Evolutionary conservation across 257 asterid species (phyloP).

Genomic region (Schizonepeta tenuifolia): DNA sequence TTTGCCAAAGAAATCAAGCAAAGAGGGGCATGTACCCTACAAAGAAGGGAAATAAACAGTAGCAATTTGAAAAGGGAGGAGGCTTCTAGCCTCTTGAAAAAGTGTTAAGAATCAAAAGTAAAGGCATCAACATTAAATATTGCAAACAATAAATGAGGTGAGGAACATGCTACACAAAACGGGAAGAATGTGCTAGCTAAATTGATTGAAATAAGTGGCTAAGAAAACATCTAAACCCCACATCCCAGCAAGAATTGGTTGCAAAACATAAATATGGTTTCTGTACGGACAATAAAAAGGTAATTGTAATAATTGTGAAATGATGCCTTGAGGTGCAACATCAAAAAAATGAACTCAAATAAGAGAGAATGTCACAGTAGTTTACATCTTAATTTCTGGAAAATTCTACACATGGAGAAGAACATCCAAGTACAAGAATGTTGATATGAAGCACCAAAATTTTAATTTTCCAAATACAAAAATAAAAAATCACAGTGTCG

Average conservation of each 20-base stretch:
- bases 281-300: slow-evolving; percentile 25
- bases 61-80: slow-evolving; percentile 33
- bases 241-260: slow-evolving; percentile 32
- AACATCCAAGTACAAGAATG: slow-evolving; percentile 27
- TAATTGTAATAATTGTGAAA: slow-evolving; percentile 34
- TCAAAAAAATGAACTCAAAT: slow-evolving; percentile 2
- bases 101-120: slow-evolving; percentile 53
- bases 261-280: slow-evolving; percentile 28
- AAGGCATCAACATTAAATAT: slow-evolving; percentile 52
- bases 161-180: slow-evolving; percentile 13
- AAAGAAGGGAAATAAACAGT: slow-evolving; percentile 63
- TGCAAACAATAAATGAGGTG: slow-evolving; percentile 46
- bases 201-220: slow-evolving; percentile 28
- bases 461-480: neutral
- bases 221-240: slow-evolving; percentile 28
- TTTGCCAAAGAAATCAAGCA: slow-evolving; percentile 35
- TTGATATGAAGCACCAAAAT: slow-evolving; percentile 12
- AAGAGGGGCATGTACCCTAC: slow-evolving; percentile 47
- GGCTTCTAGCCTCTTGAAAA: slow-evolving; percentile 42
- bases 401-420: slow-evolving; percentile 13
- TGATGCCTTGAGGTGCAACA: slow-evolving; percentile 13
- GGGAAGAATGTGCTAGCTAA: slow-evolving; percentile 18
- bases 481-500: slow-evolving; percentile 14
- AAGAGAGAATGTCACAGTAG: slow-evolving; percentile 4
- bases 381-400: neutral